phyloP scores from a whole-genome alignment of 768 basidiomycete genomes.

The Mycena vulgaris region DNA sequence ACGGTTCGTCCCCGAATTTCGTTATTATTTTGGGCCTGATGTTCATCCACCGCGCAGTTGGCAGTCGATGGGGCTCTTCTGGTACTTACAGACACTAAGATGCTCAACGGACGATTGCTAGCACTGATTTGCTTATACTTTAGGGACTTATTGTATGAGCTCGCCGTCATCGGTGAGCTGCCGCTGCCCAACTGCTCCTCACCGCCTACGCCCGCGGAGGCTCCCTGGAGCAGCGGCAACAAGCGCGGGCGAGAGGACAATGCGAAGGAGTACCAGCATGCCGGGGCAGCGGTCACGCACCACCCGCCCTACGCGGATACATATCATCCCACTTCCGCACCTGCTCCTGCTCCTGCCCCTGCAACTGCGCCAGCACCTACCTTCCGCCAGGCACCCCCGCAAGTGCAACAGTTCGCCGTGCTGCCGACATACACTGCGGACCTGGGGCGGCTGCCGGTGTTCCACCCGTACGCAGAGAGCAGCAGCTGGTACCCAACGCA shows the following conservation, averaged over 20 bases:
- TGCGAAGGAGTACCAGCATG: neutral
- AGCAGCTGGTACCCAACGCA: conserved; percentile 22
- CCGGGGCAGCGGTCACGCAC: neutral
- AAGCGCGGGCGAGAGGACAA: conserved; percentile 2
- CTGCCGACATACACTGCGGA: conserved; percentile 27
- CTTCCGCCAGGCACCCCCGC: neutral
- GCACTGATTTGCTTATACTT: neutral
- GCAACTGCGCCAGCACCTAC: no score
- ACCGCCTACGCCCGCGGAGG: neutral
- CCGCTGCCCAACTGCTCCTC: conserved; percentile 16
- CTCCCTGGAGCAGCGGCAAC: neutral
- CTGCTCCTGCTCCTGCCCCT: no score
- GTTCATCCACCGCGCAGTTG: conserved; percentile 1
- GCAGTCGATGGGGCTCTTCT: conserved; percentile 27
- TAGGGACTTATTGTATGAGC: conserved; percentile 34
- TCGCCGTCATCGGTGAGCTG: conserved; percentile 23
- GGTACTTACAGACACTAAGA: conserved; percentile 1
- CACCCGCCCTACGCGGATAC: neutral
- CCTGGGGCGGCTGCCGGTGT: conserved; percentile 15
- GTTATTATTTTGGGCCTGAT: neutral
- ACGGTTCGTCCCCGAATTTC: neutral
- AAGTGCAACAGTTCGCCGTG: neutral
- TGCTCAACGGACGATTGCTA: no score
- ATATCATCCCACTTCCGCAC: neutral
- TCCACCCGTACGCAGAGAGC: no score